Evolutionary conservation across 768 basidiomycete species (phyloP).

Genomic region (Termitomyces sp.): DNA sequence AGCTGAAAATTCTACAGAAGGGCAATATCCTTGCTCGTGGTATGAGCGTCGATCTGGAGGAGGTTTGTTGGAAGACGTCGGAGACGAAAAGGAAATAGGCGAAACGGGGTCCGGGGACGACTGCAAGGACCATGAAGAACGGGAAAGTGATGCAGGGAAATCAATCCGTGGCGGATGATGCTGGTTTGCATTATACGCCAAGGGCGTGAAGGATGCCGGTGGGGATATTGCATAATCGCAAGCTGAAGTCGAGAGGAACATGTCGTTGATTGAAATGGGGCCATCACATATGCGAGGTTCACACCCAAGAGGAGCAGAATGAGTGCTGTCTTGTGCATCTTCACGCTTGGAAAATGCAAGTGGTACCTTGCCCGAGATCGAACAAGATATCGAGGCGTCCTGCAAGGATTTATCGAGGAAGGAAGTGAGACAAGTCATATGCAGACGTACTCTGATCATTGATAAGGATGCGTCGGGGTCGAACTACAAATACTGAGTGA

Average conservation of each 20-base stretch:
- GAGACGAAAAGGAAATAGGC: constrained; percentile 20
- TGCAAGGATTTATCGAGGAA: not conserved
- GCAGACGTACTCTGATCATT: not conserved
- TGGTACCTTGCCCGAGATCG: not conserved
- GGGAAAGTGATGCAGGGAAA: constrained; percentile 1
- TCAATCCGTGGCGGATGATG: not conserved
- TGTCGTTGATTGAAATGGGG: not conserved
- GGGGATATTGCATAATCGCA: not conserved
- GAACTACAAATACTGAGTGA: not conserved
- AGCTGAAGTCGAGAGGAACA: not conserved
- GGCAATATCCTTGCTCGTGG: constrained; percentile 9
- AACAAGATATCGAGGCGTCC: constrained; percentile 6
- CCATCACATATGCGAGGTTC: constrained; percentile 6
- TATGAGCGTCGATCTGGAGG: constrained; percentile 7
- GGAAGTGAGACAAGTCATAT: not conserved
- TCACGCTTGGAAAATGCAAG: not conserved
- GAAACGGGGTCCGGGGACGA: constrained; percentile 8
- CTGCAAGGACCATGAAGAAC: constrained; percentile 1
- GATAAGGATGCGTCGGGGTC: constrained; percentile 1
- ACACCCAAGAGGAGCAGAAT: not conserved
- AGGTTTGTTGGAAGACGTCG: constrained; percentile 18
- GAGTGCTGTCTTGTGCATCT: not conserved
- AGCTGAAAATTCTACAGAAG: constrained; percentile 15
- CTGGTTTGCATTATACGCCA: not conserved
- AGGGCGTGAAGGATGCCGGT: not conserved